A percentile compares a stretch with the other conserved stretches of the same genome.
Evolutionary conservation across 441 rosid species (phyloP).

Genomic region (Populus tomentosa): DNA sequence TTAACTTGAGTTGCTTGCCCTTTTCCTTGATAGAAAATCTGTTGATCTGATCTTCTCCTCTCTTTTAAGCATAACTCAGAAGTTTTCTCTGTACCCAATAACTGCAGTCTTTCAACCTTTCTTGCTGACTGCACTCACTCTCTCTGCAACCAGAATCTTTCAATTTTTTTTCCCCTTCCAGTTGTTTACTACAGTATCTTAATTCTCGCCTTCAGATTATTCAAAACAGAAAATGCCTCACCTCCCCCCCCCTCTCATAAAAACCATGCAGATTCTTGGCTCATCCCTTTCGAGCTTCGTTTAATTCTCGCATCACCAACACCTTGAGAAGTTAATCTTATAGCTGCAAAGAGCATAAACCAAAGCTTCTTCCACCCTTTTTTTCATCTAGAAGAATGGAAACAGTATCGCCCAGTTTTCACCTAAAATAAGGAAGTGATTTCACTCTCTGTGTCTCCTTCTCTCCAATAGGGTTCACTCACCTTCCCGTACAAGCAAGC

Average conservation of each 20-base stretch:
- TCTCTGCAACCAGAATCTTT: not conserved
- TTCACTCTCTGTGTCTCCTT: not conserved
- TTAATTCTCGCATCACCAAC: not conserved
- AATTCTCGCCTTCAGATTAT: not conserved
- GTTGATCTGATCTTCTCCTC: constrained; percentile 31
- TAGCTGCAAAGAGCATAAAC: not conserved
- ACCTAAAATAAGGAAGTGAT: not conserved
- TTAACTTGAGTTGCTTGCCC: constrained; percentile 42
- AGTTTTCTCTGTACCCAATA: constrained; percentile 12
- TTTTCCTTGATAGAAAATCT: constrained; percentile 43
- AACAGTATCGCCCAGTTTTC: not conserved
- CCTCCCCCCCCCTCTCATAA: not conserved
- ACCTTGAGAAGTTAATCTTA: not conserved
- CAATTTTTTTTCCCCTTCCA: not conserved
- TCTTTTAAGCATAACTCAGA: constrained; percentile 21
- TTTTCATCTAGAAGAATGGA: not conserved
- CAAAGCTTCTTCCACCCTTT: not conserved
- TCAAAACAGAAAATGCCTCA: not conserved
- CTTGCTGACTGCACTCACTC: constrained; percentile 12
- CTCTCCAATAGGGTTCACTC: constrained; percentile 10
- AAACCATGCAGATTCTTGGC: constrained; percentile 31
- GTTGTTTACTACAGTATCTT: not conserved
- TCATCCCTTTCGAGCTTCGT: constrained; percentile 2
- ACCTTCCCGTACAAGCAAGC: not conserved
- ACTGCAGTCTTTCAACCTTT: constrained; percentile 21